A percentile compares a stretch with the other conserved stretches of the same genome.
Conservation (phyloP, 495 filamentous ascomycete genomes). For the Penicillium paradoxum region DNA sequence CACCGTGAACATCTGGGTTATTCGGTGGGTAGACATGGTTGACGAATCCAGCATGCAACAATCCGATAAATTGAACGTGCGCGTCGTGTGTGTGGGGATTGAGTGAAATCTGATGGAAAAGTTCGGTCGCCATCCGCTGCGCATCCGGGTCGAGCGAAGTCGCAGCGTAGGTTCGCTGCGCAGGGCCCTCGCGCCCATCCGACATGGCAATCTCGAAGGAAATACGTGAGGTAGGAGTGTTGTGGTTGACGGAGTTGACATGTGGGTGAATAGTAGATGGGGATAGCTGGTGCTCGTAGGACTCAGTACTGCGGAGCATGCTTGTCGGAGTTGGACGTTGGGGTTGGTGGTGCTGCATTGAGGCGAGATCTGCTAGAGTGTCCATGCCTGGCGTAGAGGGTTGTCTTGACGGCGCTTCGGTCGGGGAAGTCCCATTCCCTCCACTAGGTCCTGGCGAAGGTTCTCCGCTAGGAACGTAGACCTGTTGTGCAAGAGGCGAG, state of each 20-base stretch:
- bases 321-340: conserved; percentile 38
- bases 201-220: conserved; percentile 55
- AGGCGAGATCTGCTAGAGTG: conserved; percentile 59
- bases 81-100: conserved; percentile 63
- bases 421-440: conserved; percentile 33
- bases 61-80: conserved; percentile 57
- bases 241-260: conserved; percentile 48
- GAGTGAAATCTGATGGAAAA: conserved; percentile 51
- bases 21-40: conserved; percentile 49
- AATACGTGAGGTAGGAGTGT: conserved; percentile 48
- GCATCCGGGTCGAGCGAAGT: conserved; percentile 51
- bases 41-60: conserved; percentile 60
- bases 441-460: conserved; percentile 28
- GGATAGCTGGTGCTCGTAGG: conserved; percentile 47
- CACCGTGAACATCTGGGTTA: conserved; percentile 41
- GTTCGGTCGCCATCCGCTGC: conserved; percentile 47
- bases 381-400: conserved; percentile 60
- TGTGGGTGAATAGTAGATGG: conserved; percentile 44
- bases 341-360: conserved; percentile 61
- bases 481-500: conserved; percentile 40
- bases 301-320: conserved; percentile 43
- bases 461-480: conserved; percentile 35
- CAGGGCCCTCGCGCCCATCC: conserved; percentile 40
- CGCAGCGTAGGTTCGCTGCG: conserved; percentile 44
- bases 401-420: conserved; percentile 37